Conservation (phyloP, 768 basidiomycete species). For the Calvatia gigantea region DNA sequence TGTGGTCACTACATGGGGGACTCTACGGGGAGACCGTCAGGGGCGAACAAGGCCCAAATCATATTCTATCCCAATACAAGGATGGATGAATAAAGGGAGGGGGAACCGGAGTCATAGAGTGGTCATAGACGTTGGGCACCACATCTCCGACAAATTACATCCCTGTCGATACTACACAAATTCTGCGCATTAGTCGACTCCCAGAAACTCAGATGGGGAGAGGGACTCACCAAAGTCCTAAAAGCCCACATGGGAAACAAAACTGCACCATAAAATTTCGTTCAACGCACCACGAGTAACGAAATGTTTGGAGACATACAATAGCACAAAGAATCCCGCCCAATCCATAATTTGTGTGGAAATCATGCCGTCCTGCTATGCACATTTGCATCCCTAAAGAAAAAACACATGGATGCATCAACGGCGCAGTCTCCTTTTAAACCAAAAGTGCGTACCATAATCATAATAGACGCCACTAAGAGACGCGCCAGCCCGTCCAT, state of each 20-base stretch:
- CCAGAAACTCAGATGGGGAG: not conserved
- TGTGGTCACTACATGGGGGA: too few species aligned
- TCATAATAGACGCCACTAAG: not conserved
- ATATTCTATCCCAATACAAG: too few species aligned
- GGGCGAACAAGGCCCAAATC: too few species aligned
- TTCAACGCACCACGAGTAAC: not conserved
- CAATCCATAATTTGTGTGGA: not conserved
- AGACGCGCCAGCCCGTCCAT: too few species aligned
- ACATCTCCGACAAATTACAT: constrained; percentile 4
- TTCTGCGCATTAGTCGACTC: not conserved
- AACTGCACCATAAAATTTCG: not conserved
- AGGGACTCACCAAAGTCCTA: constrained; percentile 6
- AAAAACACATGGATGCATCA: not conserved
- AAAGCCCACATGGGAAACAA: constrained; percentile 7
- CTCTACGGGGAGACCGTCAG: too few species aligned
- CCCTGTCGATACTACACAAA: constrained; percentile 1
- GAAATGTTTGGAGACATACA: not conserved
- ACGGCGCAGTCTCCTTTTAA: not conserved
- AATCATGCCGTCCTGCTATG: constrained; percentile 3
- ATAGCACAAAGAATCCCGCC: constrained; percentile 10
- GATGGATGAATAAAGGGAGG: too few species aligned
- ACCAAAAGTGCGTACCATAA: not conserved
- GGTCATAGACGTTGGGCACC: not conserved
- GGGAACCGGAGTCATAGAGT: too few species aligned
- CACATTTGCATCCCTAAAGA: constrained; percentile 3